Conservation (phyloP, 495 filamentous ascomycete species). For the Lasiosphaeria miniovina region DNA sequence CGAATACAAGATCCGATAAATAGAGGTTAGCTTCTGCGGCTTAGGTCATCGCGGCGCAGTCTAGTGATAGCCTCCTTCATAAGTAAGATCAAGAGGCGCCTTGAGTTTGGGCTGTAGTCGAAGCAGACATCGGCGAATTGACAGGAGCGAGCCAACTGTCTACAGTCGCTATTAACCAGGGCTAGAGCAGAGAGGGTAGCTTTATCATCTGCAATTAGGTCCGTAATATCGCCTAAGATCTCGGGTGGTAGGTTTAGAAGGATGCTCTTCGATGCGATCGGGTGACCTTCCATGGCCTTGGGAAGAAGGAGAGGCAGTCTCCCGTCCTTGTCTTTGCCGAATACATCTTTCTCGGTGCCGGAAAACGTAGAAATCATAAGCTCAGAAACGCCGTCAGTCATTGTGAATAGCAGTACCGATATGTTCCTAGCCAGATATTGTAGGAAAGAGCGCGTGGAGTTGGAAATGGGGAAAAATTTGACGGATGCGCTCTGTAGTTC, state of each 20-base stretch:
- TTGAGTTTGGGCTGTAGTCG: neutral
- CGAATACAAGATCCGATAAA: neutral
- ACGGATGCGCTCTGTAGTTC: no score
- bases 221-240: neutral
- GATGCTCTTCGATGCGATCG: neutral
- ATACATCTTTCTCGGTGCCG: neutral
- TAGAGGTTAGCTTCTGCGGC: neutral
- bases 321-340: neutral
- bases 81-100: neutral
- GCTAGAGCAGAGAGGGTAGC: neutral
- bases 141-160: constrained; percentile 1
- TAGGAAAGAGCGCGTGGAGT: no score
- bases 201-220: neutral
- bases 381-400: no score
- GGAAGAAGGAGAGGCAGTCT: neutral
- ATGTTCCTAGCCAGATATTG: no score
- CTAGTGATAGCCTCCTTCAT: neutral
- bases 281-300: neutral
- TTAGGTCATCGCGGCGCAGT: neutral
- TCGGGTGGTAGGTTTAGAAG: neutral
- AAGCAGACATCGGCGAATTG: constrained; percentile 2
- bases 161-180: constrained; percentile 3
- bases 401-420: no score
- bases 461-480: no score
- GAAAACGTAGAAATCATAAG: no score